A percentile compares a stretch with the other conserved stretches of the same genome.
Conservation (phyloP, 257 asterid genomes). For the Apocynum venetum region DNA sequence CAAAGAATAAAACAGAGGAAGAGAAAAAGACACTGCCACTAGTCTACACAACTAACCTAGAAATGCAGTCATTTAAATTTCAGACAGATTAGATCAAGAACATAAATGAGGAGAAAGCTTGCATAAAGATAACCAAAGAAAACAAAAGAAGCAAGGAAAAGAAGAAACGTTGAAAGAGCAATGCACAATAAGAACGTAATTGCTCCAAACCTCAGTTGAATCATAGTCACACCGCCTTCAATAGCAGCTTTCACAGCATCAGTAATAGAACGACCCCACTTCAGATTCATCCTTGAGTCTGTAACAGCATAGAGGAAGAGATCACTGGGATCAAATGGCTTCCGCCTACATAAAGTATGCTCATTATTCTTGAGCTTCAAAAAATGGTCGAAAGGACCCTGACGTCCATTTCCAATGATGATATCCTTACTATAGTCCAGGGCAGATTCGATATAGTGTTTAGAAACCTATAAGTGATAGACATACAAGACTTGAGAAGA, state of each 20-base stretch:
- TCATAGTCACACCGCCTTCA: constrained; percentile 89
- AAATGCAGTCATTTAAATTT: neutral
- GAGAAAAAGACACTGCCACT: neutral
- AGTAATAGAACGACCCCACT: constrained; percentile 71
- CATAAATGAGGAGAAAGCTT: neutral
- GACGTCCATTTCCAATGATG: constrained; percentile 64
- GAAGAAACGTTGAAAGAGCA: constrained; percentile 1
- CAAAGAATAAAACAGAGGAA: neutral
- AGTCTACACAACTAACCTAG: neutral
- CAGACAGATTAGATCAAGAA: neutral
- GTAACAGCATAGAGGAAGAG: constrained; percentile 94
- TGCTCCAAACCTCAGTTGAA: constrained; percentile 77
- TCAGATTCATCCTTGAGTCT: constrained; percentile 85
- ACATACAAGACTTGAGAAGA: constrained; percentile 3
- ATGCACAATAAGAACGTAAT: neutral
- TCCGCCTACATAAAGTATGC: constrained; percentile 20
- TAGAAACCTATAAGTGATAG: constrained; percentile 58
- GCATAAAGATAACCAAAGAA: neutral
- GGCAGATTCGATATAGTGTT: constrained; percentile 67
- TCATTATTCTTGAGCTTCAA: constrained; percentile 62
- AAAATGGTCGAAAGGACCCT: constrained; percentile 86
- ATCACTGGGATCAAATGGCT: constrained; percentile 55
- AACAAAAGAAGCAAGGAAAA: neutral
- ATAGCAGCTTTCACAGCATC: constrained; percentile 83
- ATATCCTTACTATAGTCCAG: constrained; percentile 78